Base-by-base conservation (phyloP, 208 protist species). In the Vickermania spadyakhi region DNA sequence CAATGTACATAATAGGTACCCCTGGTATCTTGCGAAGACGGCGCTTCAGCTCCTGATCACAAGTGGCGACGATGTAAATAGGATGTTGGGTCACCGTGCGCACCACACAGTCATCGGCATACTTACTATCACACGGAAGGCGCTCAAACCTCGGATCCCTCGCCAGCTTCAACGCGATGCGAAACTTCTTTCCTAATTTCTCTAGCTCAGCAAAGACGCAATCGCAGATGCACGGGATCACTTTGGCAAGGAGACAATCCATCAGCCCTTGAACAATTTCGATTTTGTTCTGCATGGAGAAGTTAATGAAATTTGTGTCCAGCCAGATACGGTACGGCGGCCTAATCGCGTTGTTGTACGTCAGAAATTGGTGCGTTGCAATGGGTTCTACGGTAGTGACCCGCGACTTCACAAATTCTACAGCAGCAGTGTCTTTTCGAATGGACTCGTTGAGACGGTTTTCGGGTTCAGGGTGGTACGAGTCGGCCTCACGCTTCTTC, bases 291-390 rank as follows among this genome's bases (percentile, higher is more conserved):
- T 99, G 95, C 75, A 99, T 99, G n/a, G 97, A 98, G 69, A 99
- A 99, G 82, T 99, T 99, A 71, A 99, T 99, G 72, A 99, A 99
- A 91, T 99, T 99, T 1, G 98, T 99, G 71, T 99, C 98, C 7
- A 99, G 72, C 72, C 99, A 91, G 18, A 99, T 86, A 68, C 96
- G 91, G 79, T 98, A 99, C 51, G 98, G 98, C 18, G 98, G 98
- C 3, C 97, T 97, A 2, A 99, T 89, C 29, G 90, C 79, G 31
- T 73, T 89, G 86, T 99, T 99, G 86, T 98, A 98, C 41, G 77
- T 86, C 28, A 99, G 98, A 72, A 99, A 99, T 70, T 99, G 84
- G 3, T 75, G 74, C 14, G 79, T 82, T 30, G 79, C 68, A n/a
- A 70, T 71, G 0, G 84, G 77, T 22, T 65, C 78, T 0, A 68